Evolutionary conservation across 2,329 filamentous ascomycete species (phyloP).

Genomic region (Colletotrichum falcatum): DNA sequence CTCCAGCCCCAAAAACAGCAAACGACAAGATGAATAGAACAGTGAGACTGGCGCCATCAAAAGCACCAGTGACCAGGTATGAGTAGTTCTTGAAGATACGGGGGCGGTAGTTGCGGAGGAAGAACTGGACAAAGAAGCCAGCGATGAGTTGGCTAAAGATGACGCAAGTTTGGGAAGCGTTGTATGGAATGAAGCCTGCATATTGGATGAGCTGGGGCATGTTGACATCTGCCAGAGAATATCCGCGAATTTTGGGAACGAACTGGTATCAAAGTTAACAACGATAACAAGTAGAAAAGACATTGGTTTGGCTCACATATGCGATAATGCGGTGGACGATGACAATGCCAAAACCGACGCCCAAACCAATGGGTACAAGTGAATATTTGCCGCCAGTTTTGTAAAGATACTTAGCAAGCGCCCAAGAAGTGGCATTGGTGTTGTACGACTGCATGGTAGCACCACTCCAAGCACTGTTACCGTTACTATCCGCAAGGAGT

Average conservation of each 20-base stretch:
- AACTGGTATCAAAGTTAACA: conserved; percentile 50
- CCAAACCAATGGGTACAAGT: conserved; percentile 63
- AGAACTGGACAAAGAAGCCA: conserved; percentile 64
- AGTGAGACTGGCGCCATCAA: conserved; percentile 62
- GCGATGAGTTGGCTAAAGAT: conserved; percentile 58
- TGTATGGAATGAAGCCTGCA: conserved; percentile 66
- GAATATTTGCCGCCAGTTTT: conserved; percentile 56
- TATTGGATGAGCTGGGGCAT: conserved; percentile 66
- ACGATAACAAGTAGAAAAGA: not conserved
- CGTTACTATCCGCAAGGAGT: conserved; percentile 58
- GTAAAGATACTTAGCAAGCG: conserved; percentile 66
- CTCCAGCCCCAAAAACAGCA: conserved; percentile 66
- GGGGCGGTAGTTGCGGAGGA: conserved; percentile 64
- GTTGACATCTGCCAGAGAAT: conserved; percentile 60
- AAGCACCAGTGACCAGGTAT: conserved; percentile 65
- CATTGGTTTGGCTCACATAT: conserved; percentile 48
- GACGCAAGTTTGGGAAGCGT: conserved; percentile 66
- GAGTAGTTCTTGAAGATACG: conserved; percentile 65
- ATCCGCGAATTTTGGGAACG: conserved; percentile 57
- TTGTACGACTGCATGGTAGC: conserved; percentile 62
- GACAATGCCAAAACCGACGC: conserved; percentile 60
- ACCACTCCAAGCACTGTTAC: conserved; percentile 65
- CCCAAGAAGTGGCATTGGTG: conserved; percentile 61
- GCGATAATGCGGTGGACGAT: conserved; percentile 57
- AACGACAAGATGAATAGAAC: conserved; percentile 66